Percentiles rank a stretch among this genome's conserved stretches.
Conservation (phyloP, 208 protist species). For the Trypanosoma congolense region DNA sequence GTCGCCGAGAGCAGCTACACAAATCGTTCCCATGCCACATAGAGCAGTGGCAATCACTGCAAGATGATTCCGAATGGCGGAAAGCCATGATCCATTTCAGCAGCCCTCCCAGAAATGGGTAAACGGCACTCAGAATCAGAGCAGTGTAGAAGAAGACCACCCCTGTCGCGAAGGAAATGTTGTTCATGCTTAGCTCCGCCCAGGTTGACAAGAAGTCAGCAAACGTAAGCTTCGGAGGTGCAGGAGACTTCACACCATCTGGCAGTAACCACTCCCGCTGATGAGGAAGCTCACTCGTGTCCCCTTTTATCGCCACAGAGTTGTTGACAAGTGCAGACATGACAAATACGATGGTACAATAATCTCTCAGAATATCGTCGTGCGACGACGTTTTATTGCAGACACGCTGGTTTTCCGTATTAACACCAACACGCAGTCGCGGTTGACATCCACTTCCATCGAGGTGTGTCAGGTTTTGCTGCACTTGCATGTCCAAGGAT, state of each 20-base stretch:
- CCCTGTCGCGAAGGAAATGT: slow-evolving; percentile 1
- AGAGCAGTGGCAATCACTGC: no score
- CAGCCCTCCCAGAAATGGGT: background rate
- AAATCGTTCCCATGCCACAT: no score
- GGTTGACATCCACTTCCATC: background rate
- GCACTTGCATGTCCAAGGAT: slow-evolving; percentile 40
- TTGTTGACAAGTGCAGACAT: slow-evolving; percentile 12
- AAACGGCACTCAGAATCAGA: slow-evolving; percentile 4
- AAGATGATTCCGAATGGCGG: no score
- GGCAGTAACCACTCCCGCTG: background rate
- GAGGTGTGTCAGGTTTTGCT: slow-evolving; percentile 21
- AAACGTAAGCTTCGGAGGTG: background rate
- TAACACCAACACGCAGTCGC: slow-evolving; percentile 9
- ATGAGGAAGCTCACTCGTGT: background rate
- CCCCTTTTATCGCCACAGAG: background rate
- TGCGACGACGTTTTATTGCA: slow-evolving; percentile 35
- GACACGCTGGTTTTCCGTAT: slow-evolving; percentile 23
- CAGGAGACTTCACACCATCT: background rate
- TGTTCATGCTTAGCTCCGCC: slow-evolving; percentile 3
- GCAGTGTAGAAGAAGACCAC: slow-evolving; percentile 12
- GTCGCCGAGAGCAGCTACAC: background rate
- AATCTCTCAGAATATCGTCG: slow-evolving; percentile 31
- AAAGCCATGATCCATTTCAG: background rate
- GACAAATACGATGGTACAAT: slow-evolving; percentile 28
- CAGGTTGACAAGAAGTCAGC: slow-evolving; percentile 1